phyloP scores from a whole-genome alignment of 768 basidiomycete species.

The Termitomyces sp. region DNA sequence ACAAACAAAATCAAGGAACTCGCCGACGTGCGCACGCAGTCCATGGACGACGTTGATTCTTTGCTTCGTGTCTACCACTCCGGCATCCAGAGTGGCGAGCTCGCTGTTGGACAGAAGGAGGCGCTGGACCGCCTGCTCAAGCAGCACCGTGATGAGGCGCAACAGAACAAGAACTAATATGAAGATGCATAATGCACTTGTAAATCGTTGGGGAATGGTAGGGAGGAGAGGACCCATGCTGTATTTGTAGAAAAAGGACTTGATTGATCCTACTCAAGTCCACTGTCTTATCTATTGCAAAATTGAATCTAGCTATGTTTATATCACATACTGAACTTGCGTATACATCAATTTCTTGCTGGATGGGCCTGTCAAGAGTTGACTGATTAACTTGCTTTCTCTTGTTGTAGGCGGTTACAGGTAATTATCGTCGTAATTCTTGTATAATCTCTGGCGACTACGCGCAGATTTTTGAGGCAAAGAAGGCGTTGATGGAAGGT shows the following conservation, averaged over 20 bases:
- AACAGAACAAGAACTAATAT: conserved; percentile 6
- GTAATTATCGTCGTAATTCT: no score
- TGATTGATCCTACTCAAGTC: conserved; percentile 4
- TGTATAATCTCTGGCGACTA: no score
- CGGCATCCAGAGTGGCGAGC: conserved; percentile 87
- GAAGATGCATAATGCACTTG: background rate
- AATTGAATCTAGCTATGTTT: conserved; percentile 7
- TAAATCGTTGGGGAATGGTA: background rate
- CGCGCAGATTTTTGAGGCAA: background rate
- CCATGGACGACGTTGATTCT: conserved; percentile 98
- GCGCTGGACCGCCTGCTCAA: conserved; percentile 83
- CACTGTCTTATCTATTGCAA: conserved; percentile 1
- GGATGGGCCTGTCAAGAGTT: no score
- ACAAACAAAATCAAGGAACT: conserved; percentile 99
- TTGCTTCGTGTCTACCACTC: conserved; percentile 95
- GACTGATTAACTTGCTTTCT: no score
- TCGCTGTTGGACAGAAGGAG: conserved; percentile 91
- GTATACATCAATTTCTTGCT: background rate
- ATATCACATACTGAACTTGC: background rate
- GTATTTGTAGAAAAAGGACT: conserved; percentile 20
- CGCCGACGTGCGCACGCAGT: conserved; percentile 96
- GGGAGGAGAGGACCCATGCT: conserved; percentile 5
- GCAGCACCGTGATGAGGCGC: conserved; percentile 53
- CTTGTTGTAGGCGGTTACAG: no score
- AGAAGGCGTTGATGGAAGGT: background rate